Conservation (phyloP, 2,329 filamentous ascomycete genomes). For the Colletotrichum caudatum region DNA sequence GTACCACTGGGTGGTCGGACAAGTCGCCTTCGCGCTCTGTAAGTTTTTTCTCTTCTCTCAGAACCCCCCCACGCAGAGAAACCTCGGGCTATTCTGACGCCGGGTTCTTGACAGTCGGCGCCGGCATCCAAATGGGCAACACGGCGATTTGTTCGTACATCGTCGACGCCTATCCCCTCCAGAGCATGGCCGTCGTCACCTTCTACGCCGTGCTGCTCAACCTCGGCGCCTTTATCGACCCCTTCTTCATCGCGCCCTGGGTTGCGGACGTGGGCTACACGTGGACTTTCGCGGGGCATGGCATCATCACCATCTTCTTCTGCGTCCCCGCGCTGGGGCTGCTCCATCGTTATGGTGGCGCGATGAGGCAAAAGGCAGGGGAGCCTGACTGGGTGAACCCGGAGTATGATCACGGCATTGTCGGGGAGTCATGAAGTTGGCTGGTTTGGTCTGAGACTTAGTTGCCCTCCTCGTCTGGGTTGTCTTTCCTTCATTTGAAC, state of each 20-base stretch:
- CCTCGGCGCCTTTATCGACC: constrained; percentile 58
- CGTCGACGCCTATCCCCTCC: constrained; percentile 66
- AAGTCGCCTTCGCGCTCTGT: constrained; percentile 67
- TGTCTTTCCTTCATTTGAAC: too few species aligned
- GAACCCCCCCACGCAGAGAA: too few species aligned
- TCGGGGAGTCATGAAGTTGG: constrained; percentile 12
- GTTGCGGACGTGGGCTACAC: constrained; percentile 59
- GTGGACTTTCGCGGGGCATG: constrained; percentile 64
- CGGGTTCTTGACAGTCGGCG: constrained; percentile 54
- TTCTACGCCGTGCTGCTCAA: constrained; percentile 68
- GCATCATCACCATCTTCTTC: constrained; percentile 57
- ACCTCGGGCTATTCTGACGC: constrained; percentile 1
- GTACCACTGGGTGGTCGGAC: constrained; percentile 69
- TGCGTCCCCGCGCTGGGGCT: constrained; percentile 53
- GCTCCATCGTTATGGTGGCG: constrained; percentile 56
- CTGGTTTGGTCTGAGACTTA: too few species aligned
- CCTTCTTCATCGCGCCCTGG: constrained; percentile 65
- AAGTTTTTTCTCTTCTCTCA: constrained; percentile 43
- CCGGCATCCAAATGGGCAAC: constrained; percentile 69
- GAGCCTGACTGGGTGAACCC: constrained; percentile 60
- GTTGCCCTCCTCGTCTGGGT: neutral
- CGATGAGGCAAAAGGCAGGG: constrained; percentile 52
- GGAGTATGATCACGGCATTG: constrained; percentile 49
- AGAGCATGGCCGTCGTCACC: constrained; percentile 65
- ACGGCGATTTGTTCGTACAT: constrained; percentile 65